A percentile compares a stretch with the other conserved stretches of the same genome.
Conservation (phyloP, 208 protist genomes). For the Tritrichomonas foetus region DNA sequence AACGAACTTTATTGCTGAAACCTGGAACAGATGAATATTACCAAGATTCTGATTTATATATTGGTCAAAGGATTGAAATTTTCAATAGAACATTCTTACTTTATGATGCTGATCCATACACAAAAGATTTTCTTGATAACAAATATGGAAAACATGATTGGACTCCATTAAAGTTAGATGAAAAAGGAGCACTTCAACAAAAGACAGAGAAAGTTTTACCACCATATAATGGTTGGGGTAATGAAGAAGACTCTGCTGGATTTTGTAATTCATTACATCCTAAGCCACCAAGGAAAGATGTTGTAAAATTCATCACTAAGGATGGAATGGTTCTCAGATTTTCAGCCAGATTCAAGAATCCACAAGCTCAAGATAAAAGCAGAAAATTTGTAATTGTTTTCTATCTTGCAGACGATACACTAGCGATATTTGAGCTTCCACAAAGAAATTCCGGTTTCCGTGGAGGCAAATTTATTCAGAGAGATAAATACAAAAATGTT, state of each 20-base stretch:
- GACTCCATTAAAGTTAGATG: neutral
- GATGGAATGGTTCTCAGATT: conserved; percentile 41
- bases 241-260: conserved; percentile 1
- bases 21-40: neutral
- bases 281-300: neutral
- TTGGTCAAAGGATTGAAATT: conserved; percentile 70
- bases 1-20: conserved; percentile 71
- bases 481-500: conserved; percentile 40
- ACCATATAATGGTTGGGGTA: conserved; percentile 26
- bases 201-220: neutral
- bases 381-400: conserved; percentile 45
- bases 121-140: conserved; percentile 70
- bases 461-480: conserved; percentile 50
- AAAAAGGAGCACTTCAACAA: neutral
- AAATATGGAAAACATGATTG: conserved; percentile 14
- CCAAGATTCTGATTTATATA: neutral
- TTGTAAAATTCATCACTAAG: neutral
- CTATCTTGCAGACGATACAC: conserved; percentile 43
- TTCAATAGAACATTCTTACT: conserved; percentile 76
- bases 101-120: conserved; percentile 80
- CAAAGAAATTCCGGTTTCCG: conserved; percentile 52
- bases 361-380: conserved; percentile 40
- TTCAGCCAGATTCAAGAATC: conserved; percentile 43
- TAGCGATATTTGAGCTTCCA: conserved; percentile 46
- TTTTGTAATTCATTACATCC: conserved; percentile 21